Base-by-base conservation (phyloP, 164 flowering plant genomes). In the Umbilicus rupestris region DNA sequence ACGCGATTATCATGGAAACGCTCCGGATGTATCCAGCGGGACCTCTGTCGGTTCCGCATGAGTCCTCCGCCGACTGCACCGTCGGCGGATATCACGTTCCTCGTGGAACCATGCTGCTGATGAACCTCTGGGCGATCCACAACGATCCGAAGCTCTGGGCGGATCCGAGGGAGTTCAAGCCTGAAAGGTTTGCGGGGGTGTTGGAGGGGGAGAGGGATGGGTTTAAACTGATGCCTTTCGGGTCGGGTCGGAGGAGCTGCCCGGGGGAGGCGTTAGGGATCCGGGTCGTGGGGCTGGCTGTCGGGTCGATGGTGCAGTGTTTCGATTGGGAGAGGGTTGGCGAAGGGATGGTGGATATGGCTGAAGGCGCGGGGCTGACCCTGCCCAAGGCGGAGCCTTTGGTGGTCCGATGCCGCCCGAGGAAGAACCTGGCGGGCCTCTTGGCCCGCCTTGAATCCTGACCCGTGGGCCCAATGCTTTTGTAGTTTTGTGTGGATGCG, bases 61-160 rank as follows among this genome's bases (percentile, higher is more conserved):
- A 66, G 17, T 70, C 78, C 26, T 74, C 80, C 2, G 67, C 68
- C 30, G 78, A 70, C 22, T 72, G 78, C 73, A 72, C n/a, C n/a
- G n/a, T n/a, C n/a, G n/a, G n/a, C 29, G 80, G 78, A 0, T 77
- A 42, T 60, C 50, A 64, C 3, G 29, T 78, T 16, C 78, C 78
- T 17, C 47, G 66, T 7, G 78, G 74, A 35, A 78, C 80, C 3
- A 72, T 78, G 58, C 62, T 75, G 22, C 22, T 75, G 39, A 74
- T 71, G 26, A 75, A 78, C 30, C 28, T 57, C 1, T 75, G 75
- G 71, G 75, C 72, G 20, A 65, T 75, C 24, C 78, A 75, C 5
- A 66, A 70, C 30, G 75, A 69, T 28, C 75, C 75, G 3, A 47
- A 39, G 5, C 0, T 60, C 0, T 75, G 77, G 81, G 68, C 19